Base-by-base conservation (phyloP, 2,329 filamentous ascomycete genomes). In the Cladosporium sp. region DNA sequence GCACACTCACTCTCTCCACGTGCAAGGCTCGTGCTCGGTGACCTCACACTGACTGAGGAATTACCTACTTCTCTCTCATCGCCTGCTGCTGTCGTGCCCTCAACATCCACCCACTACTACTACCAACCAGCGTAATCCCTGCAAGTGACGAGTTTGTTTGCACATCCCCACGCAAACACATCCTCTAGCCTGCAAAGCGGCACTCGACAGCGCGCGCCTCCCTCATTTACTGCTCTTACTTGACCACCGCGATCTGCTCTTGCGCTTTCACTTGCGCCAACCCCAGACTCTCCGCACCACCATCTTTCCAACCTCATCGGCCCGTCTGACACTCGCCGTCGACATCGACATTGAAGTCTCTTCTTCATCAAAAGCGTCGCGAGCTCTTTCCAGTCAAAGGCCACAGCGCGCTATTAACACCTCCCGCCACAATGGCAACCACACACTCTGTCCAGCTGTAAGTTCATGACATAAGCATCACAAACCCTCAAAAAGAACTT, bases 371-470 rank as follows among this genome's bases (percentile, higher is more conserved):
- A 21, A 5, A 14, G 51, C 16, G 30, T 54, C 26, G 51, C 51
- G 51, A 54, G 51, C 16, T 6, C 14, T 13, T 18, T 11, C 21
- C 30, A 25, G 7, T 14, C 7, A 11, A 57, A 32, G 54, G 23
- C 21, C 25, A 5, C 16, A 30, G 21, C 21, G 23, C 56, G 23
- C 6, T 13, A 13, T n/a, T 36, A 46, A 21, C 34, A 10, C 7
- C 36, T 39, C 11, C 46, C 59, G 49, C 62, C 46, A 56, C 18
- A 30, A 73, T 74, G 72, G 70, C 71, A 53, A 72, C 72, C 66
- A 75, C 73, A 21, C 65, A 75, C 54, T 69, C 69, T 21, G 73
- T 75, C 21, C 70, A 74, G 57, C 71, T 78, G 75, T 77, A 70
- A 73, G 75, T 73, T 30, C 7, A 53, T n/a, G 49, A n/a, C 26